Evolutionary conservation across 352 stramenopile species (phyloP), one percentile per base, ranked within the genome.

Genomic region (Phytophthora pluvialis): DNA sequence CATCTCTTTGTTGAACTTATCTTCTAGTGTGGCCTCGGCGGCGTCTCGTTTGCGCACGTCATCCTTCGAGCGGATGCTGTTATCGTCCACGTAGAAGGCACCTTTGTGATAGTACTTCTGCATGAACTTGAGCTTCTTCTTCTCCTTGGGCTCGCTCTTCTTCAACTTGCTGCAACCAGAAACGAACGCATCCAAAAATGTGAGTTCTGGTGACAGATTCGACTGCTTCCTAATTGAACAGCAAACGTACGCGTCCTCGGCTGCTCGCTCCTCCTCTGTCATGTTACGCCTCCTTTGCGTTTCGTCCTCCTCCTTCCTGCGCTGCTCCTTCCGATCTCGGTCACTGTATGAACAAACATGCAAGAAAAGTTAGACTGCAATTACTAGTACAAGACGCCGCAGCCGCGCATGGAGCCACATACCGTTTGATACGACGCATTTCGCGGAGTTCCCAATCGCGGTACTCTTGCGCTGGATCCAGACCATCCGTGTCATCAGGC

Each of bases 51-150:
- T 88, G 28, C 96, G 93, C 21, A 99, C 91, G 69, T 98, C 96
- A 60, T 93, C 70, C 54, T 96, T 89, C 18, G 89, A 81, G 38
- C 81, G 68, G 21, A 98, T 77, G 53, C 95, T 98, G 38, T 94
- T 78, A 15, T 98, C 94, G 62, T 98, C 97, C 82, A 99, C 96
- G 70, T 99, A 99, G 59, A 99, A 99, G 0, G 94, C 96, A 39
- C 97, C 97, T 67, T 98, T 98, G 80, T 99, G 97, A 75, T 99
- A 98, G 70, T 99, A 99, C 56, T 98, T 98, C 65, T 99, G 97
- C 79, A 98, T 88, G 75, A 98, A 98, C 60, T 96, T 98, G 50
- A 89, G 89, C 72, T 97, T 97, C 40, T 70, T 74, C 68, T 95
- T 95, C 44, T 91, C 81, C 53, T 91, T 90, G 0, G 83, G 81